A percentile compares a stretch with the other conserved stretches of the same genome.
phyloP scores from a whole-genome alignment of 2,329 filamentous ascomycete genomes.

The Sporothrix pallida region DNA sequence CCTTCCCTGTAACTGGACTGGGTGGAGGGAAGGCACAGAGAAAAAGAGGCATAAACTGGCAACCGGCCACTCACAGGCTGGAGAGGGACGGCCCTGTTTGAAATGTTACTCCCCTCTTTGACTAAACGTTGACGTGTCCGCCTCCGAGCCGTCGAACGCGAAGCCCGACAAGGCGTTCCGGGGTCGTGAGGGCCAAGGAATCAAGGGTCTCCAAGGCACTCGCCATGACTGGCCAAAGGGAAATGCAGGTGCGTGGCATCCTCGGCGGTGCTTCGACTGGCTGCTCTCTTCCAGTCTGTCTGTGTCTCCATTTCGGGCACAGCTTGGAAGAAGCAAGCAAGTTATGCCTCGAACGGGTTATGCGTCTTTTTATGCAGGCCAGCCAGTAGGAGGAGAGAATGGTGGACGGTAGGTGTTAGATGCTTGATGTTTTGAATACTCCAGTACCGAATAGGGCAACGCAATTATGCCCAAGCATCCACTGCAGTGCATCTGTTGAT shows the following conservation, averaged over 20 bases:
- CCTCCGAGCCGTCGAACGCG: slow-evolving; percentile 28
- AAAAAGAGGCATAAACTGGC: not conserved
- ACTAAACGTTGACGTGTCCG: slow-evolving; percentile 31
- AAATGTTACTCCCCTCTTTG: not conserved
- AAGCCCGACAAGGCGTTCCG: slow-evolving; percentile 25
- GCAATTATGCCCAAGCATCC: slow-evolving; percentile 4
- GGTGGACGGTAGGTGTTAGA: too few species aligned
- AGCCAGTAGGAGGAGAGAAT: not conserved
- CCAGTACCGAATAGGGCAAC: not conserved
- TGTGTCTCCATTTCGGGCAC: not conserved
- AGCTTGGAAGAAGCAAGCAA: not conserved
- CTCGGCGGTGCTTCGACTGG: not conserved
- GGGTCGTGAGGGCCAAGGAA: not conserved
- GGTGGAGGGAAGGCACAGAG: not conserved
- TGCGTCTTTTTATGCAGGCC: not conserved
- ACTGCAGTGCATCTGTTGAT: slow-evolving; percentile 20
- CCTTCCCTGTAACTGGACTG: not conserved
- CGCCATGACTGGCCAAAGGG: not conserved
- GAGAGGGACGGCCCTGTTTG: not conserved
- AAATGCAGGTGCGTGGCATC: not conserved
- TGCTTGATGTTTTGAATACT: too few species aligned
- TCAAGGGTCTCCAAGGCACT: too few species aligned
- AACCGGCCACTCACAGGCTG: not conserved
- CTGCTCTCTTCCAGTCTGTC: not conserved
- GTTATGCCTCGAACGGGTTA: slow-evolving; percentile 17